Base-by-base conservation (phyloP, 148 eudicot genomes). In the Pharnaceum exiguum region DNA sequence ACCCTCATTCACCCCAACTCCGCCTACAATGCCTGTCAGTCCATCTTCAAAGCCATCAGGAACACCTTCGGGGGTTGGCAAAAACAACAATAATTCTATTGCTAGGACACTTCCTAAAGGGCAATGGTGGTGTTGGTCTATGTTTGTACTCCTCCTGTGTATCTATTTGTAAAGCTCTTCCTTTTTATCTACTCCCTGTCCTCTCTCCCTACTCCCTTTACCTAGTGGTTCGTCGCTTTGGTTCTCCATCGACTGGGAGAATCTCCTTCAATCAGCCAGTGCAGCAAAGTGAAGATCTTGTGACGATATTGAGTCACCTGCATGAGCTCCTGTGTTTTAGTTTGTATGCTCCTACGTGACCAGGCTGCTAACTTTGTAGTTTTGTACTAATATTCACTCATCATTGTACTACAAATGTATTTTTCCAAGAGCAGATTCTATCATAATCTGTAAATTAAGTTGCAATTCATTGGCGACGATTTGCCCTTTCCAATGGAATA, bases 41-140 rank as follows among this genome's bases (percentile, higher is more conserved):
- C 73, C 86, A 25, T 47, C 84, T 6, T 72, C 85, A 12, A 71
- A 60, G 51, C 72, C 73, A 22, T 44, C 65, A 61, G 63, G 78
- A 44, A 10, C 52, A 52, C 48, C 70, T 39, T 3, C 55, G 26
- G 65, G 65, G 23, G 66, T 52, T 21, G 46, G 62, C 28, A 24
- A 10, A 37, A 22, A 13, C 6, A 40, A 53, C 7, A 33, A 18
- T 26, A n/a, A 51, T 16, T 21, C 40, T n/a, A 17, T 17, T 0
- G 55, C 15, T 11, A 31, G 28, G 51, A 51, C 55, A 63, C 29
- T 40, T 10, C 7, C 33, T 10, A 44, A 18, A n/a, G 24, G n/a
- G 31, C 36, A 36, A 12, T 33, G 59, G 57, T 33, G 27, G 23
- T 47, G 37, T 57, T 63, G 63, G 27, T 49, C 28, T 55, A 29